Conservation (phyloP, 495 filamentous ascomycete genomes). For the Clohesyomyces aquaticus region DNA sequence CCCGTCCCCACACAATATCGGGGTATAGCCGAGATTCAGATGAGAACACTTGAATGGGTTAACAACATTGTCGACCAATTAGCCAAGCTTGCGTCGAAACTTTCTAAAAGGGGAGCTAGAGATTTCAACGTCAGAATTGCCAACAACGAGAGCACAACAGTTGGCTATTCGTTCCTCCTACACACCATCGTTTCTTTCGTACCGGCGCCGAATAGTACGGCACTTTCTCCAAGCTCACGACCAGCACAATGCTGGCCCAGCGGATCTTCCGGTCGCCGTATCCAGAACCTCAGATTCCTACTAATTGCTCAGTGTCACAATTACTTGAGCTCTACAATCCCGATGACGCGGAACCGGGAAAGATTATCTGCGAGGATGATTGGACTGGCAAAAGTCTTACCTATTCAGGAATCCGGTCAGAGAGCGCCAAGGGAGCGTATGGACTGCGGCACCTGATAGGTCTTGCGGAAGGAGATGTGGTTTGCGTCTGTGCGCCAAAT, state of each 20-base stretch:
- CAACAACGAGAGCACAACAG: too few species aligned
- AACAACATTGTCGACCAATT: too few species aligned
- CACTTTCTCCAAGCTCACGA: too few species aligned
- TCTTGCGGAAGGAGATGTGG: conserved; percentile 13
- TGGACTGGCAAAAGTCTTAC: conserved; percentile 21
- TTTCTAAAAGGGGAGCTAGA: too few species aligned
- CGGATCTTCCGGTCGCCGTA: conserved; percentile 9
- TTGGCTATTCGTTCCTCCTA: too few species aligned
- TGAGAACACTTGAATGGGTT: too few species aligned
- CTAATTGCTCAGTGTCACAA: conserved; percentile 16
- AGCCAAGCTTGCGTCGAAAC: too few species aligned
- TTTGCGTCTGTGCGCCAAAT: conserved; percentile 13
- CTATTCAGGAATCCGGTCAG: conserved; percentile 5
- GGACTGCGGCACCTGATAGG: conserved; percentile 12
- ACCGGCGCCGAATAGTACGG: too few species aligned
- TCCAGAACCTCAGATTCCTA: conserved; percentile 14
- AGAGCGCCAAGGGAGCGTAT: conserved; percentile 18
- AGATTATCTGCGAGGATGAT: conserved; percentile 23
- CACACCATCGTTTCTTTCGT: too few species aligned
- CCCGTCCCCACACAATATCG: too few species aligned
- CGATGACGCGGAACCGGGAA: conserved; percentile 11
- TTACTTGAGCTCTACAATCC: conserved; percentile 18
- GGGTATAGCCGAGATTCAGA: too few species aligned
- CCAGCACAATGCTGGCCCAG: neutral
- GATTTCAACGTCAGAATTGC: too few species aligned